Base-by-base conservation (phyloP, 1,139 yeast genomes). In the Kluyveromyces sp. region DNA sequence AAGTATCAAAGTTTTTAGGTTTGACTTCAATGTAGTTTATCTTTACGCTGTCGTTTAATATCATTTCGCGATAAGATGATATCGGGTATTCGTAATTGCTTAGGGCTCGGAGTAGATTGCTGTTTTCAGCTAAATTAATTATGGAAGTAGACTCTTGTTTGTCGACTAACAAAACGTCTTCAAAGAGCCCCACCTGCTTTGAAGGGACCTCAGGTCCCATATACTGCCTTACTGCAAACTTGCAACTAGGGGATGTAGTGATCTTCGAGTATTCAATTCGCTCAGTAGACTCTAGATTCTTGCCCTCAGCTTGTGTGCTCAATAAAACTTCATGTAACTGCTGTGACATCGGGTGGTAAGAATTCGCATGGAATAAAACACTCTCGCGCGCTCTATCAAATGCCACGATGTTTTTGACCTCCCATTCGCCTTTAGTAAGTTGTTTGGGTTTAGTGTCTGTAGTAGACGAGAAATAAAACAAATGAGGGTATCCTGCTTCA, bases 11-110 rank as follows among this genome's bases (percentile, higher is more conserved):
- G 47, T 73, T 69, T 0, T 79, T 75, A 1, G 98, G 98, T 32
- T 78, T 68, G 3, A 83, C 80, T 60, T 89, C 96, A 40, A 83
- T 66, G 44, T 81, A 77, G 58, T 85, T 82, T 30, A 85, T 69
- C n/a, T 63, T 57, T 3, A 79, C 61, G 3, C 67, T 70, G 19
- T 68, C 70, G 2, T 69, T 79, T 3, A 81, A 67, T 25, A 60
- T 62, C 31, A 80, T 66, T 26, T 72, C 68, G 40, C 74, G 71
- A 57, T 70, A 79, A 2, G 66, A 60, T 25, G 73, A 74, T 0
- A 73, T 66, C 1, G 96, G 95, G 2, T 83, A 50, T 32, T 74
- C 74, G 47, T 70, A 76, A 6, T 63, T 53, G 16, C 48, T 44
- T 45, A 55, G 37, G 2, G 58, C n/a, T 52, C 56, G 28, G 57